Evolutionary conservation across 140 eudicot species (phyloP), one percentile per base, ranked within the genome.

Genomic region (Anethum foeniculum): DNA sequence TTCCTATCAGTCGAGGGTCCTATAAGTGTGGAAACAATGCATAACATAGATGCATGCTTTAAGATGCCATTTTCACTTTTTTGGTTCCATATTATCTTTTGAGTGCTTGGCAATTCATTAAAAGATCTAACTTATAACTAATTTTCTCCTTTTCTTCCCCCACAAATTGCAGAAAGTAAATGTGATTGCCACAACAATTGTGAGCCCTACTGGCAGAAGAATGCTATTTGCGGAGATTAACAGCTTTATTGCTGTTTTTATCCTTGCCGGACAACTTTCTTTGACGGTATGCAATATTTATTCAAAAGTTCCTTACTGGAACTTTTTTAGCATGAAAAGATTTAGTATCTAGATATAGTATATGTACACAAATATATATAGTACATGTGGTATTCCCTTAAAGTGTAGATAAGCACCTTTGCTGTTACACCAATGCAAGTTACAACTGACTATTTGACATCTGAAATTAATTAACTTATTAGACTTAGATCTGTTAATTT

Each of bases 151-250:
- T 58, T 77, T 77, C 49, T 84, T 60, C 7, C 54, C 23, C 36
- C 27, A 52, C 80, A 32, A 32, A 67, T 64, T 89, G 87, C 91
- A 95, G 99, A 95, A 95, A 89, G 97, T 95, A 79, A 87, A 94
- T 32, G 89, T 95, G 25, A 95, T 95, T 84, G 97, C 99, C 62
- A 80, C 83, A 73, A 88, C 96, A 58, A 93, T 90, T 82, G 72
- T 91, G 82, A 90, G 90, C 68, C 88, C 99, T 82, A 87, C 89
- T 8, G 97, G 86, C 72, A 87, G 97, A 84, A 87, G 99, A 83
- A 93, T 85, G 76, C 76, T 95, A 79, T 92, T 95, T 88, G 99
- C 95, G n/a, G 91, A 95, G 81, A 95, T 95, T 87, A 95, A 95
- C 82, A 95, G 99, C 85, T 88, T 90, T 65, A 95, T 91, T 85